Percentiles rank a stretch among this genome's conserved stretches.
These are phyloP conservation scores for Trichoderma asperellum DNA, from an alignment of 2,329 filamentous ascomycete species.

Conservation along the genomic window DNA sequence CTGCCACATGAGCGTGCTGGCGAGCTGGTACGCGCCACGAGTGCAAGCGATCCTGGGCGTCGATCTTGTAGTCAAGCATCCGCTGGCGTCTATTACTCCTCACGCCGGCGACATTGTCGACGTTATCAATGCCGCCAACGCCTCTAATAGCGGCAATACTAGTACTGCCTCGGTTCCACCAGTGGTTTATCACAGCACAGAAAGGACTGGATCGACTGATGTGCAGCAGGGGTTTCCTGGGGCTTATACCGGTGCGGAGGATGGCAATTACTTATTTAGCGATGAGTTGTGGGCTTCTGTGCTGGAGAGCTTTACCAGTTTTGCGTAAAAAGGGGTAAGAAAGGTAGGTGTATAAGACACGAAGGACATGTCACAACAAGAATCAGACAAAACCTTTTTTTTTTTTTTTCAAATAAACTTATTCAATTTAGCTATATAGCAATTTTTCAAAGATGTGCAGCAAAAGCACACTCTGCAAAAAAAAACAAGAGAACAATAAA, in stretches of 20 bases:
- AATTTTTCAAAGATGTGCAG: constrained; percentile 11
- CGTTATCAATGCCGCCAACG: not conserved
- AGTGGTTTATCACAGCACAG: not conserved
- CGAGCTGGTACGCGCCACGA: constrained; percentile 10
- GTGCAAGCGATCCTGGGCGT: constrained; percentile 13
- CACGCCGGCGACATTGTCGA: not conserved
- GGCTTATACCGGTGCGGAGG: not conserved
- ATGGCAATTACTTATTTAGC: not conserved
- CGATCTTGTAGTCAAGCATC: not conserved
- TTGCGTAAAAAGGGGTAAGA: not conserved
- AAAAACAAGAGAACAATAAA: not conserved
- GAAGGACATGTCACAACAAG: not conserved
- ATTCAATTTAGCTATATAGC: constrained; percentile 27
- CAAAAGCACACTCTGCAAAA: not conserved
- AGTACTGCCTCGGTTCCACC: not conserved
- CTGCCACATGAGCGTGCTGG: constrained; percentile 15
- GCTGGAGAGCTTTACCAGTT: not conserved
- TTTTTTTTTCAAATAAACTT: constrained; percentile 16
- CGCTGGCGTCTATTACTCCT: not conserved
- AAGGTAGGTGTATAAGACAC: not conserved
- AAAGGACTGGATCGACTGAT: not conserved
- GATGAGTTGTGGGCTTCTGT: constrained; percentile 16
- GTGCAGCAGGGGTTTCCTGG: not conserved
- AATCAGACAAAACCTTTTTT: not conserved
- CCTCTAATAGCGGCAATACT: not conserved